A percentile compares a stretch with the other conserved stretches of the same genome.
Evolutionary conservation across 495 filamentous ascomycete genomes (phyloP).

Genomic region (Neurospora sp.): DNA sequence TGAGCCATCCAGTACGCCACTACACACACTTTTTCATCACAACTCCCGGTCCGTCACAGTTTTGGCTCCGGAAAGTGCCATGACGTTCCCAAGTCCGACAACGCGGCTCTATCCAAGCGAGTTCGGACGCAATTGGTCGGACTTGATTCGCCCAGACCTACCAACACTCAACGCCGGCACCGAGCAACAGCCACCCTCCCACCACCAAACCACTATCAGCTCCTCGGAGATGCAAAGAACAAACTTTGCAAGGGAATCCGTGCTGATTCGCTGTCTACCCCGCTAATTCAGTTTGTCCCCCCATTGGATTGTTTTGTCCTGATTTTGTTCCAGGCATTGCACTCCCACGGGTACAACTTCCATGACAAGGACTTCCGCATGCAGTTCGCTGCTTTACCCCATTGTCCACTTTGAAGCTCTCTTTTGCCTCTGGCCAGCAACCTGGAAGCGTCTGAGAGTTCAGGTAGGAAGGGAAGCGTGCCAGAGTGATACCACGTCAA

Average conservation of each 20-base stretch:
- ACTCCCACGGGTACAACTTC: background rate
- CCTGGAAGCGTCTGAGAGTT: background rate
- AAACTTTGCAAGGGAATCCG: conserved; percentile 2
- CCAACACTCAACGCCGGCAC: background rate
- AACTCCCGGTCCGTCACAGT: background rate
- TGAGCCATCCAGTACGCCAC: background rate
- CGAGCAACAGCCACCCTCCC: background rate
- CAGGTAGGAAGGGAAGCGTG: background rate
- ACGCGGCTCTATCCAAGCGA: background rate
- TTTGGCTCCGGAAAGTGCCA: background rate
- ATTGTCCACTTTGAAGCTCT: background rate
- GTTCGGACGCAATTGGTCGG: background rate
- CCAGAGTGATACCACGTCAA: background rate
- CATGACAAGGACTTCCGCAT: background rate
- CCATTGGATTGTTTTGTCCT: background rate
- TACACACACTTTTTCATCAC: background rate
- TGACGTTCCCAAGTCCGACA: background rate
- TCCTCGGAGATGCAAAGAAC: conserved; percentile 28
- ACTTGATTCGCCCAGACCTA: background rate
- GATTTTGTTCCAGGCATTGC: background rate
- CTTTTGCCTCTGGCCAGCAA: background rate
- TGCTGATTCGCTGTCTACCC: background rate
- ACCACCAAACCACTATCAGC: background rate
- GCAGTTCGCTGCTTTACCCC: background rate
- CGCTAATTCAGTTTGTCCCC: background rate